phyloP scores from a whole-genome alignment of 352 stramenopile genomes.

The Labyrinthula sp. region DNA sequence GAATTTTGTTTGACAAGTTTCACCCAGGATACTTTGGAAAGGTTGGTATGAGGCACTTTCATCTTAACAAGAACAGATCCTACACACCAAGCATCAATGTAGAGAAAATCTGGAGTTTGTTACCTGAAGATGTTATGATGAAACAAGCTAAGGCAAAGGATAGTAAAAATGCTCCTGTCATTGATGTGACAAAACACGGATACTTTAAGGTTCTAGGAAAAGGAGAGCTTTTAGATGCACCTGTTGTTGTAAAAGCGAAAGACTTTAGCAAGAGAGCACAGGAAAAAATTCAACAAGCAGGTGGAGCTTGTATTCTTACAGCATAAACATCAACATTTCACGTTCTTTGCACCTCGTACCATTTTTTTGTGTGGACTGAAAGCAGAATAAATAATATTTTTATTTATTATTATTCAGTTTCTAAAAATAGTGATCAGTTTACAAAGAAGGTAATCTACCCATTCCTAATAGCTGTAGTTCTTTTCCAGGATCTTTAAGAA shows the following conservation, averaged over 20 bases:
- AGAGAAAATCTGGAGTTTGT: conserved; percentile 94
- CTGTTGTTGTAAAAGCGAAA: conserved; percentile 98
- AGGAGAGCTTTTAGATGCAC: conserved; percentile 79
- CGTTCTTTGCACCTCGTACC: conserved; percentile 12
- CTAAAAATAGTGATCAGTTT: no score
- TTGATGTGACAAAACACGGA: conserved; percentile 87
- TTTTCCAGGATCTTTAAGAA: no score
- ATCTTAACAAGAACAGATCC: conserved; percentile 79
- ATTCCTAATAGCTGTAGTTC: no score
- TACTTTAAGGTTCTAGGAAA: conserved; percentile 99
- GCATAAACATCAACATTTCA: conserved; percentile 53
- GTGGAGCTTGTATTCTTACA: conserved; percentile 88
- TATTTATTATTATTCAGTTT: no score
- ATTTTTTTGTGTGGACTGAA: no score
- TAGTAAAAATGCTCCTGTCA: conserved; percentile 84
- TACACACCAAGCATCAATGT: conserved; percentile 96
- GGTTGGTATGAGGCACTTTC: conserved; percentile 99
- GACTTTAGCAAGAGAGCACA: conserved; percentile 96
- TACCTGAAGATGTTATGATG: conserved; percentile 89
- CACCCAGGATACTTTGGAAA: conserved; percentile 99
- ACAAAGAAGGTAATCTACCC: no score
- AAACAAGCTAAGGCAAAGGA: conserved; percentile 70
- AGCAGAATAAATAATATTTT: no score
- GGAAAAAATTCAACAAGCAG: conserved; percentile 98
- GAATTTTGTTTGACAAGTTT: conserved; percentile 99